Percentiles rank a stretch among this genome's conserved stretches.
Evolutionary conservation across 331 rosid genomes (phyloP).

Genomic region (Phaseolus coccineus): DNA sequence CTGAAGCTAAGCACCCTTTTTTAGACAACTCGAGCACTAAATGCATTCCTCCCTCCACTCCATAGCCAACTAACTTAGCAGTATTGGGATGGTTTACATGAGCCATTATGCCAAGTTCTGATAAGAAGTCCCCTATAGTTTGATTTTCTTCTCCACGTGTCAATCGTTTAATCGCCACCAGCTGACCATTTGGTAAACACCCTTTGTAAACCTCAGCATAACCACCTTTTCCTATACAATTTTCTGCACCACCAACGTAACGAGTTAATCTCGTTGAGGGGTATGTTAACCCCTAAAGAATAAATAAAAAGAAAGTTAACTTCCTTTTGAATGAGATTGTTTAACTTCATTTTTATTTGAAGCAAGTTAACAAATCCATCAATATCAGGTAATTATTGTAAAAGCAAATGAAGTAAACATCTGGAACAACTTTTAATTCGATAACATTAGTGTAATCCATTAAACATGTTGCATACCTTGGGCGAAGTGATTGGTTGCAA

Average conservation of each 20-base stretch:
- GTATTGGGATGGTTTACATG: slow-evolving; percentile 84
- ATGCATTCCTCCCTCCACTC: slow-evolving; percentile 87
- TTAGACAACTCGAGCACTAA: slow-evolving; percentile 79
- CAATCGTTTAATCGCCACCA: slow-evolving; percentile 73
- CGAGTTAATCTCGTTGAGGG: not conserved
- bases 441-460: not conserved
- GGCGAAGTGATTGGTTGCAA: slow-evolving; percentile 69
- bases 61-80: slow-evolving; percentile 80
- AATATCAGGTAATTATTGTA: too few relatives aligned
- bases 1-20: slow-evolving; percentile 85
- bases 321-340: too few relatives aligned
- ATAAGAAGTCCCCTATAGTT: slow-evolving; percentile 65
- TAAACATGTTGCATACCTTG: slow-evolving; percentile 51
- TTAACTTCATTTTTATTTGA: too few relatives aligned
- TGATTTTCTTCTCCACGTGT: slow-evolving; percentile 73
- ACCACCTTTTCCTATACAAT: slow-evolving; percentile 89
- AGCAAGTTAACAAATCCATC: too few relatives aligned
- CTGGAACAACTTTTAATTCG: too few relatives aligned
- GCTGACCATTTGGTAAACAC: slow-evolving; percentile 62
- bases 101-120: slow-evolving; percentile 88
- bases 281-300: too few relatives aligned
- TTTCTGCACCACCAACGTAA: slow-evolving; percentile 55
- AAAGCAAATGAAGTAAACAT: too few relatives aligned
- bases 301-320: too few relatives aligned
- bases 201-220: slow-evolving; percentile 90